Percentiles rank a stretch among this genome's conserved stretches.
Conservation (phyloP, 306 rosid genomes). For the Abrus pulchellus region DNA sequence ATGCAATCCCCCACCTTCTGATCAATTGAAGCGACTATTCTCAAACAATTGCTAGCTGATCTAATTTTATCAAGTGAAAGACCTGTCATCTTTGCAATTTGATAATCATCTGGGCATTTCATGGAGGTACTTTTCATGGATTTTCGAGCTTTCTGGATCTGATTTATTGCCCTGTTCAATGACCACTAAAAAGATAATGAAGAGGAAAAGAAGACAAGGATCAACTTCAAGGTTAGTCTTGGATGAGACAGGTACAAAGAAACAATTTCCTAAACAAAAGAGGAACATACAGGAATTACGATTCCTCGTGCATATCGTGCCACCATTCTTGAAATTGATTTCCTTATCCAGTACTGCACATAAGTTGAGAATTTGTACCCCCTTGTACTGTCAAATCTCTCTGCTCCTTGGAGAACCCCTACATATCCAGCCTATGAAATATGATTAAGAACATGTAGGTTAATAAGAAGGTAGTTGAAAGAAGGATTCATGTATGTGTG, state of each 20-base stretch:
- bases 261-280: slow-evolving; percentile 44
- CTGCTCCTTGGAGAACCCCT: slow-evolving; percentile 94
- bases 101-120: slow-evolving; percentile 67
- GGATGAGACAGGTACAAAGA: slow-evolving; percentile 42
- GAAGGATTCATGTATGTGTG: neutral
- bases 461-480: slow-evolving; percentile 25
- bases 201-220: slow-evolving; percentile 50
- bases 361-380: slow-evolving; percentile 94
- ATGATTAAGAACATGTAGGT: neutral
- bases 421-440: slow-evolving; percentile 75
- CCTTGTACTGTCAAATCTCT: slow-evolving; percentile 79
- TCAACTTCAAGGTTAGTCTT: slow-evolving; percentile 46
- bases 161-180: slow-evolving; percentile 73
- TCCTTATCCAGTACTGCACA: slow-evolving; percentile 92
- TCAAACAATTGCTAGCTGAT: slow-evolving; percentile 75
- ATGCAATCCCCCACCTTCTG: slow-evolving; percentile 69
- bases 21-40: slow-evolving; percentile 82
- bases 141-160: slow-evolving; percentile 81
- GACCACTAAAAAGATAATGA: slow-evolving; percentile 66
- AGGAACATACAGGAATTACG: slow-evolving; percentile 74
- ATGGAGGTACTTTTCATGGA: slow-evolving; percentile 51
- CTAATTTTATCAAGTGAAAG: slow-evolving; percentile 86
- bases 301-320: slow-evolving; percentile 74
- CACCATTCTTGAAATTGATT: slow-evolving; percentile 81
- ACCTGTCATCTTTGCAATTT: slow-evolving; percentile 81